phyloP scores from a whole-genome alignment of 2,329 filamentous ascomycete species.

The Fusarium sp. region DNA sequence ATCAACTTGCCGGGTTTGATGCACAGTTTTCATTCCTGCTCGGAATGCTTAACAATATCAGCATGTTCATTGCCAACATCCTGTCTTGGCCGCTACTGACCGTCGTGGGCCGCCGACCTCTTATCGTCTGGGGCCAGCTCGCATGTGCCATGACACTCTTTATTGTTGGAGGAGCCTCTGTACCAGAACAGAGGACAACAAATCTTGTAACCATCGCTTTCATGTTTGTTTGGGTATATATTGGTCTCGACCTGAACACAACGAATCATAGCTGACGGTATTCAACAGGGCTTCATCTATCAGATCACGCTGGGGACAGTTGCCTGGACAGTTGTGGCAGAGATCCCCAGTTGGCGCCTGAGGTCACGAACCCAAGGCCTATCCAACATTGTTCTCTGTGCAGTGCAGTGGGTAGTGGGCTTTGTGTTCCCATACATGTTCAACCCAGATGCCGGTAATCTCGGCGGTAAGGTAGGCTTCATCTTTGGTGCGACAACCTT shows the following conservation, averaged over 20 bases:
- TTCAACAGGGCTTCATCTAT: constrained; percentile 1
- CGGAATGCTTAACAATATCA: constrained; percentile 7
- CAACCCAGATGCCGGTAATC: constrained; percentile 13
- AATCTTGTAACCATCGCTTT: constrained; percentile 5
- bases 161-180: constrained; percentile 2
- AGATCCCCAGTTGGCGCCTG: constrained; percentile 3
- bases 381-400: not conserved
- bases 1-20: constrained; percentile 3
- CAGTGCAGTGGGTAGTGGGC: constrained; percentile 4
- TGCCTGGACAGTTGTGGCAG: constrained; percentile 9
- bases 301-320: constrained; percentile 9
- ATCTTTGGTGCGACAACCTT: constrained; percentile 7
- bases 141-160: not conserved
- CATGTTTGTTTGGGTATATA: constrained; percentile 12
- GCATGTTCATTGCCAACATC: constrained; percentile 15
- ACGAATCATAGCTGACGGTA: not conserved
- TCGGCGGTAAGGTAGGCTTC: constrained; percentile 10
- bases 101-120: constrained; percentile 1
- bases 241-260: no score
- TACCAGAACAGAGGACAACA: not conserved
- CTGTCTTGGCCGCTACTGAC: constrained; percentile 8
- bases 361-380: constrained; percentile 11
- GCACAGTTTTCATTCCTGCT: constrained; percentile 1
- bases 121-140: constrained; percentile 8
- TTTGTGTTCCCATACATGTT: constrained; percentile 14